These are phyloP conservation scores for Ampelomyces quisqualis DNA, from an alignment of 2,329 filamentous ascomycete species.

Conservation along the genomic window DNA sequence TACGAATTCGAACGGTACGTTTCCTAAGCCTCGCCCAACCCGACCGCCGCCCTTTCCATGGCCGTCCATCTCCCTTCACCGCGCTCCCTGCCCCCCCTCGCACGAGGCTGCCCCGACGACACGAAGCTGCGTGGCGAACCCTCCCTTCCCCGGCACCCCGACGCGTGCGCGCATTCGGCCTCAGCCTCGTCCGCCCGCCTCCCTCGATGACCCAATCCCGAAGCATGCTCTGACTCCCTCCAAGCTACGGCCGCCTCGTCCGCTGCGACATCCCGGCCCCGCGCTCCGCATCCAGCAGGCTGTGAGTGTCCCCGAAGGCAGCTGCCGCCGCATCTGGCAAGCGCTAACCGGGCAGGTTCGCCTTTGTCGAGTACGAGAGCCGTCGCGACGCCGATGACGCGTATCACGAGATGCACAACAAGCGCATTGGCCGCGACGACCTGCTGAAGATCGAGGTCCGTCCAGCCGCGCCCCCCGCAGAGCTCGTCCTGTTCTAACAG, in stretches of 20 bases:
- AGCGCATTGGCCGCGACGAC: slow-evolving; percentile 94
- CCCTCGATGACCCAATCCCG: slow-evolving; percentile 11
- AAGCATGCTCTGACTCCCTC: slow-evolving; percentile 50
- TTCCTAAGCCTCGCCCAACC: slow-evolving; percentile 49
- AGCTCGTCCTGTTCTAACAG: slow-evolving; percentile 13
- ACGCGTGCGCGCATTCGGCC: slow-evolving; percentile 6
- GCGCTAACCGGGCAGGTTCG: slow-evolving; percentile 68
- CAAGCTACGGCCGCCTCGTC: slow-evolving; percentile 93
- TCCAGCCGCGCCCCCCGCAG: neutral
- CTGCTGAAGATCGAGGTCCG: slow-evolving; percentile 93
- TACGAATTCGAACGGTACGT: slow-evolving; percentile 99
- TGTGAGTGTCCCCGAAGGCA: slow-evolving; percentile 65
- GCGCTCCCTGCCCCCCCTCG: slow-evolving; percentile 4
- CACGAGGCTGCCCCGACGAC: slow-evolving; percentile 8
- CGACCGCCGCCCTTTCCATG: slow-evolving; percentile 37
- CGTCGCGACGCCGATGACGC: slow-evolving; percentile 97
- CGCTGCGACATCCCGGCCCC: slow-evolving; percentile 98
- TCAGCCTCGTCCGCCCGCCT: slow-evolving; percentile 13
- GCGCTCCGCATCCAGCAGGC: slow-evolving; percentile 85
- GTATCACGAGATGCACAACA: slow-evolving; percentile 99
- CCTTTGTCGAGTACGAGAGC: slow-evolving; percentile 98
- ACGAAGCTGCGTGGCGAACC: neutral
- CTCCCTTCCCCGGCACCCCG: slow-evolving; percentile 6
- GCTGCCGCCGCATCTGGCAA: slow-evolving; percentile 1
- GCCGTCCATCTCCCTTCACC: slow-evolving; percentile 24